phyloP scores from a whole-genome alignment of 2,329 filamentous ascomycete species.

The Trichoderma sp. region DNA sequence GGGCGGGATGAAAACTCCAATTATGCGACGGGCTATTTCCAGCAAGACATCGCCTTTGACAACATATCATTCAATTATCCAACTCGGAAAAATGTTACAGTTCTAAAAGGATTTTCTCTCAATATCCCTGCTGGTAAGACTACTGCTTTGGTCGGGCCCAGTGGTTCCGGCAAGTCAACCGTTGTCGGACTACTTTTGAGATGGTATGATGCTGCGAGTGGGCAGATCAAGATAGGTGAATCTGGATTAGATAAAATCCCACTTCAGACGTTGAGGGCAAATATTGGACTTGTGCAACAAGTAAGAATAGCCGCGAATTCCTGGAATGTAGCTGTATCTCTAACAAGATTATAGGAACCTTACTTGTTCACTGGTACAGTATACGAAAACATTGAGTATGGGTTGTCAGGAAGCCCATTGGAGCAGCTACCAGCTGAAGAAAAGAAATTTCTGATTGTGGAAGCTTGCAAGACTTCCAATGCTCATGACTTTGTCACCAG shows the following conservation, averaged over 20 bases:
- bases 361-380: neutral
- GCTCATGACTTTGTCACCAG: neutral
- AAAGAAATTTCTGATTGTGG: neutral
- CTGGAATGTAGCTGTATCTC: neutral
- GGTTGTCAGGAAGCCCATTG: neutral
- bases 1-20: neutral
- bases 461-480: neutral
- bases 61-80: neutral
- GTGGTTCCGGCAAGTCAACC: neutral
- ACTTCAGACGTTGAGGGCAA: neutral
- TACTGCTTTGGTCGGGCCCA: neutral
- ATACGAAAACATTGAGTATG: neutral
- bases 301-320: neutral
- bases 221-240: neutral
- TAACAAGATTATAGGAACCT: neutral
- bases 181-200: neutral
- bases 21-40: neutral
- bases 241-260: neutral
- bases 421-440: neutral
- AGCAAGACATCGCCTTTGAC: neutral
- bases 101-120: neutral
- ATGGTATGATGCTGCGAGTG: neutral
- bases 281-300: neutral
- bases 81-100: neutral
- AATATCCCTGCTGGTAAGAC: neutral